These are phyloP conservation scores for Perkinsus marinus DNA, from an alignment of 169 alveolate genomes.

Conservation along the genomic window DNA sequence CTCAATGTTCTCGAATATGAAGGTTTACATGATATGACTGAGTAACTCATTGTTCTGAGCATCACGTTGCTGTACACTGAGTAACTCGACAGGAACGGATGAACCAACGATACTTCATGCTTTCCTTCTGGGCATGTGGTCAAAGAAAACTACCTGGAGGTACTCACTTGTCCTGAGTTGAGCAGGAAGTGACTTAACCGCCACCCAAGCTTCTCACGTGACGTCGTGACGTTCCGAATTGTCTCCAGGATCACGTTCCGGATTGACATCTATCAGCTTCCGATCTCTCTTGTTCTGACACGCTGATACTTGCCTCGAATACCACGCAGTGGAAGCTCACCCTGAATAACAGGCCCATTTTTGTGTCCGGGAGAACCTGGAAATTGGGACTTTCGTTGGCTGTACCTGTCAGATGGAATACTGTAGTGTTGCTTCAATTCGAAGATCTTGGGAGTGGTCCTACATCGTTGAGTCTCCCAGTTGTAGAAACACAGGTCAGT, in stretches of 20 bases:
- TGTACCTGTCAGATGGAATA: not conserved
- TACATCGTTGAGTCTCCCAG: constrained; percentile 66
- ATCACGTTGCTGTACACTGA: too few species aligned
- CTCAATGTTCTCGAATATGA: too few species aligned
- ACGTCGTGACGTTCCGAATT: constrained; percentile 60
- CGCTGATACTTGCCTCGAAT: not conserved
- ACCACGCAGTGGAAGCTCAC: not conserved
- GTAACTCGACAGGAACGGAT: not conserved
- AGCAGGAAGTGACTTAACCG: not conserved
- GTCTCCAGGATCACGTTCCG: constrained; percentile 63
- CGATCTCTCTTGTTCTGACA: constrained; percentile 71
- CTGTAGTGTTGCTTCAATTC: not conserved
- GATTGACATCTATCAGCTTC: constrained; percentile 70
- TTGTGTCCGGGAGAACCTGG: constrained; percentile 72
- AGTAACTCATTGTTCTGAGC: too few species aligned
- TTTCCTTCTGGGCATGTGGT: constrained; percentile 59
- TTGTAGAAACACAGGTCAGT: constrained; percentile 69
- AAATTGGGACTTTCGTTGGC: constrained; percentile 70
- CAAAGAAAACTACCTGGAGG: constrained; percentile 56
- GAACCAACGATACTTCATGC: not conserved
- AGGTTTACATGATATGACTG: too few species aligned
- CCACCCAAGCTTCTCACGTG: not conserved
- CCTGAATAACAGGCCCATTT: constrained; percentile 62
- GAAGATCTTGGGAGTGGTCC: too few species aligned
- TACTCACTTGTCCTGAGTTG: constrained; percentile 35